Evolutionary conservation across 2,329 filamentous ascomycete genomes (phyloP).

Genomic region (Sclerotinia sclerotiorum): DNA sequence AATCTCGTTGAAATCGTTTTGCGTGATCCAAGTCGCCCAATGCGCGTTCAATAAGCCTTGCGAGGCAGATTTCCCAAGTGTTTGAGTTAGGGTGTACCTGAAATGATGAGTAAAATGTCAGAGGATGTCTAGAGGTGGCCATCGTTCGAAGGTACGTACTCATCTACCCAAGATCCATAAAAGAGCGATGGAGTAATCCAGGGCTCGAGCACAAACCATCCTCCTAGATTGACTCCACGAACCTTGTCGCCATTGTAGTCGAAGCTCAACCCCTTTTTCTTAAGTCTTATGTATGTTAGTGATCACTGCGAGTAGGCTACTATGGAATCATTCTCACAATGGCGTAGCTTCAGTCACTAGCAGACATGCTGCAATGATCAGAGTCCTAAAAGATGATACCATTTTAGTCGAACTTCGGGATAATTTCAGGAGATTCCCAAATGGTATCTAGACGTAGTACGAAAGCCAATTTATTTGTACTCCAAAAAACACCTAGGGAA

Average conservation of each 20-base stretch:
- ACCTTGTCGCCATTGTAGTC: slow-evolving; percentile 55
- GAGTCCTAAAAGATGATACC: slow-evolving; percentile 26
- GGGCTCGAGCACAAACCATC: slow-evolving; percentile 43
- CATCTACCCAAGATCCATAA: slow-evolving; percentile 38
- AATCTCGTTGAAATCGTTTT: slow-evolving; percentile 46
- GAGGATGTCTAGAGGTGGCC: not conserved
- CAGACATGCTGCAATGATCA: slow-evolving; percentile 28
- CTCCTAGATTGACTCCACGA: slow-evolving; percentile 64
- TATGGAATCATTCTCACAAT: slow-evolving; percentile 27
- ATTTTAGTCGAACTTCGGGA: slow-evolving; percentile 6
- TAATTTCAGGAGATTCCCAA: not conserved
- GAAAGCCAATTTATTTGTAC: not conserved
- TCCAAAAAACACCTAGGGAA: not conserved
- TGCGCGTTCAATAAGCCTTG: slow-evolving; percentile 51
- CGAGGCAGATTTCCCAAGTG: slow-evolving; percentile 49
- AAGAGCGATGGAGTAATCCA: slow-evolving; percentile 61
- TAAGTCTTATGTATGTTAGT: slow-evolving; percentile 26
- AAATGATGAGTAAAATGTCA: not conserved
- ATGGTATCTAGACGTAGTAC: not conserved
- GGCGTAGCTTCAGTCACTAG: slow-evolving; percentile 28
- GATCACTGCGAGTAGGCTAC: not conserved
- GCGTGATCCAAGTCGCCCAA: slow-evolving; percentile 56
- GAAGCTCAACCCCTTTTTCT: slow-evolving; percentile 45
- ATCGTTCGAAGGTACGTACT: slow-evolving; percentile 36
- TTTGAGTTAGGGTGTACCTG: slow-evolving; percentile 42